Percentiles rank a stretch among this genome's conserved stretches.
These are phyloP conservation scores for Tolypocladium pustulatum DNA, from an alignment of 2,329 filamentous ascomycete species.

Conservation along the genomic window DNA sequence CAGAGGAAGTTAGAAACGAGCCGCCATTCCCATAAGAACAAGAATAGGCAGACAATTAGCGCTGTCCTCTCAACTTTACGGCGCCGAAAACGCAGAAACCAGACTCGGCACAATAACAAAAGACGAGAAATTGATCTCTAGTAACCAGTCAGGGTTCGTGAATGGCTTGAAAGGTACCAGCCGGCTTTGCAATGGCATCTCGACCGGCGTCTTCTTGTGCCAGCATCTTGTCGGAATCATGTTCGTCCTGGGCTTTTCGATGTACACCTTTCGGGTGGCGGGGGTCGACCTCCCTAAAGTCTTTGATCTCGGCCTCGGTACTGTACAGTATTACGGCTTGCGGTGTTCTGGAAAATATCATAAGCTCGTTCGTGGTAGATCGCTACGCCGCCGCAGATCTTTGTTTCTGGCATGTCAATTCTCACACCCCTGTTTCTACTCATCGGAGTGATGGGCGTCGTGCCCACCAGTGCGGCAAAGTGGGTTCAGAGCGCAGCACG, in stretches of 20 bases:
- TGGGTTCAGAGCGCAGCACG: not conserved
- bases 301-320: not conserved
- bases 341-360: not conserved
- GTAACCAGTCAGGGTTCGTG: no score
- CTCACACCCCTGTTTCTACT: not conserved
- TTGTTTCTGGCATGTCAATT: not conserved
- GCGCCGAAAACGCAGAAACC: not conserved
- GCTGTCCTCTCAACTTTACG: not conserved
- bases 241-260: not conserved
- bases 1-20: no score
- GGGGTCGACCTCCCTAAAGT: not conserved
- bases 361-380: not conserved
- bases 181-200: no score
- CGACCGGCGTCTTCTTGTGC: no score
- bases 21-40: no score
- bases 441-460: not conserved
- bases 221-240: not conserved
- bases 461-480: not conserved
- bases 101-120: not conserved
- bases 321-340: not conserved
- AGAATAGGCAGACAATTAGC: not conserved
- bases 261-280: not conserved
- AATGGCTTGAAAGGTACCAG: no score
- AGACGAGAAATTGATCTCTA: no score
- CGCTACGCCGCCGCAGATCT: not conserved